These are phyloP conservation scores for Prunus armeniaca DNA, from an alignment of 306 rosid genomes.

Conservation along the genomic window DNA sequence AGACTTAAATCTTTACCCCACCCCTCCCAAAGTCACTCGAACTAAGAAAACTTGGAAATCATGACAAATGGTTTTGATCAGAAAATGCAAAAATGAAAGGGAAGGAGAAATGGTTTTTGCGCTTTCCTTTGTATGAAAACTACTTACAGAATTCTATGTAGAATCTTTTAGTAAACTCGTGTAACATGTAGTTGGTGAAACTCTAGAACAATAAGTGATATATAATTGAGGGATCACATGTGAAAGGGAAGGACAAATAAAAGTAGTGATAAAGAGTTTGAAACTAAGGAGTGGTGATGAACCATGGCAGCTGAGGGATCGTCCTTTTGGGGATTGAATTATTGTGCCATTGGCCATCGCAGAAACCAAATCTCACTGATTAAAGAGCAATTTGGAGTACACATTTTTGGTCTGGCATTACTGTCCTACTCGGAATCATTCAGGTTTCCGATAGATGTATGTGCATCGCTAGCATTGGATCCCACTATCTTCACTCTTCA, in stretches of 20 bases:
- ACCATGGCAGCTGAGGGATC: constrained; percentile 2
- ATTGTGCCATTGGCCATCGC: constrained; percentile 2
- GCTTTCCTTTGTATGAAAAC: no score
- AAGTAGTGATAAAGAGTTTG: constrained; percentile 9
- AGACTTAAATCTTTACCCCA: no score
- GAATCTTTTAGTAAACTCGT: no score
- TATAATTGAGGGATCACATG: not conserved
- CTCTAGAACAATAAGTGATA: no score
- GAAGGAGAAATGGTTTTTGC: no score
- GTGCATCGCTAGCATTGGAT: not conserved
- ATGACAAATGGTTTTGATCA: no score
- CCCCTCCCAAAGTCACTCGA: no score
- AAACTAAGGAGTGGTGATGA: constrained; percentile 13
- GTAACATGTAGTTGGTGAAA: no score
- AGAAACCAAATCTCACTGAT: not conserved
- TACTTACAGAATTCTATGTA: no score
- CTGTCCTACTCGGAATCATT: constrained; percentile 1
- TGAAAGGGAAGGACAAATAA: not conserved
- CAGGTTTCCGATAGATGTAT: not conserved
- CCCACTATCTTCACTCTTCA: not conserved
- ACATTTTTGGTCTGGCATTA: not conserved
- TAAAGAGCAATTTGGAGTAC: not conserved
- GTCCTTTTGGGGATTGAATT: constrained; percentile 10
- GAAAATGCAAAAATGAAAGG: no score
- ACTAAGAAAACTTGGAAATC: no score